Percentiles rank a stretch among this genome's conserved stretches.
These are phyloP conservation scores for Boeremia lycopersici DNA, from an alignment of 2,329 filamentous ascomycete species.

Conservation along the genomic window DNA sequence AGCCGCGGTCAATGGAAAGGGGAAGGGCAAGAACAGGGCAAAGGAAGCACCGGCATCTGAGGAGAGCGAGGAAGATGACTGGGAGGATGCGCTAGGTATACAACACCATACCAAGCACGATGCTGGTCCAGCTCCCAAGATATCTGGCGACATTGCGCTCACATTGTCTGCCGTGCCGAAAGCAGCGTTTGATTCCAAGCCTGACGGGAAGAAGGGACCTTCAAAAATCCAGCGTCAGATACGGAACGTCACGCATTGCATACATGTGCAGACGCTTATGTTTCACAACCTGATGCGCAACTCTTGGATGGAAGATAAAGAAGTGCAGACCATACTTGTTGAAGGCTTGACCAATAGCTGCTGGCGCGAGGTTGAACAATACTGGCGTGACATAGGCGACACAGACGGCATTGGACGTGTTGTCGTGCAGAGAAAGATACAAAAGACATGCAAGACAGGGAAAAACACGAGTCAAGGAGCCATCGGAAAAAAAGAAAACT, in stretches of 20 bases:
- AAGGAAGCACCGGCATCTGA: conserved; percentile 38
- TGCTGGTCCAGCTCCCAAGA: conserved; percentile 51
- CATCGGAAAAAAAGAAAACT: conserved; percentile 32
- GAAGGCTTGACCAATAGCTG: conserved; percentile 37
- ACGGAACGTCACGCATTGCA: conserved; percentile 78
- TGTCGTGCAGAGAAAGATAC: conserved; percentile 67
- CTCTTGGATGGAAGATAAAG: conserved; percentile 44
- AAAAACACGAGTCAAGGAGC: conserved; percentile 63
- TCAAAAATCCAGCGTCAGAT: conserved; percentile 83
- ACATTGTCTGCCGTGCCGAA: conserved; percentile 58
- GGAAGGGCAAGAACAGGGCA: conserved; percentile 53
- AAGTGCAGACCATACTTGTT: conserved; percentile 42
- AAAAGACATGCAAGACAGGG: conserved; percentile 67
- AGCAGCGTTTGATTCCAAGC: conserved; percentile 38
- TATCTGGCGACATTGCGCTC: conserved; percentile 73
- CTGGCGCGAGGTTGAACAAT: conserved; percentile 45
- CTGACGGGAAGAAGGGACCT: conserved; percentile 78
- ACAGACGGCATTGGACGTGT: conserved; percentile 81
- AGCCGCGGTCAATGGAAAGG: background rate
- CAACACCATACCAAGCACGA: conserved; percentile 39
- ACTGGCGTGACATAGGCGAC: conserved; percentile 76
- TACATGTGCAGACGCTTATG: conserved; percentile 86
- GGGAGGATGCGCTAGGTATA: conserved; percentile 47
- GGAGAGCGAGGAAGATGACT: conserved; percentile 50
- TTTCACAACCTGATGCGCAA: conserved; percentile 81